These are phyloP conservation scores for Cladorrhinum sp. DNA, from an alignment of 2,329 filamentous ascomycete species.

Conservation along the genomic window DNA sequence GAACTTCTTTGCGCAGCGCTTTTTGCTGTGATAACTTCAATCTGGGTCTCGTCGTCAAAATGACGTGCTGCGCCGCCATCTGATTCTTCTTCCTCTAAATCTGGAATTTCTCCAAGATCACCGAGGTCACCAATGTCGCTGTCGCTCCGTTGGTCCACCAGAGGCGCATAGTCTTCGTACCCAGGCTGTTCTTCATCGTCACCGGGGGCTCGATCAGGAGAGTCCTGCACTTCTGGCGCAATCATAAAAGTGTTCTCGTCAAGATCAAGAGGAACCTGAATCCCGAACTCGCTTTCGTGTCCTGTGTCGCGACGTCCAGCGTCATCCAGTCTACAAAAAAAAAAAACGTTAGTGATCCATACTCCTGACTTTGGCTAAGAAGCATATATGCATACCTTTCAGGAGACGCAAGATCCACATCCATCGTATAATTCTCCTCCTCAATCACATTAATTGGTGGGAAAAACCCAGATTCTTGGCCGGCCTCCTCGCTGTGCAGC, in stretches of 20 bases:
- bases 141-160: constrained; percentile 28
- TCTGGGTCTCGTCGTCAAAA: constrained; percentile 12
- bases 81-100: constrained; percentile 14
- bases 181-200: constrained; percentile 13
- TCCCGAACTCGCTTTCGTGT: constrained; percentile 50
- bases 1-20: constrained; percentile 7
- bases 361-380: too few species aligned
- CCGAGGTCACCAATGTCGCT: constrained; percentile 21
- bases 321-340: constrained; percentile 22
- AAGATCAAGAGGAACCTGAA: constrained; percentile 47
- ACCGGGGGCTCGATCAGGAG: constrained; percentile 13
- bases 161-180: constrained; percentile 24
- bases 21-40: constrained; percentile 18
- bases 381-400: constrained; percentile 18
- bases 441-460: constrained; percentile 45
- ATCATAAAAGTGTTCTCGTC: constrained; percentile 54
- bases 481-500: constrained; percentile 39
- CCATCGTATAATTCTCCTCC: constrained; percentile 37
- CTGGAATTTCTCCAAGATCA: constrained; percentile 13
- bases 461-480: constrained; percentile 52
- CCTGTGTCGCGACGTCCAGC: constrained; percentile 13
- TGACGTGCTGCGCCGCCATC: constrained; percentile 7
- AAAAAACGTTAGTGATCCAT: background rate
- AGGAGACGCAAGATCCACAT: constrained; percentile 42
- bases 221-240: constrained; percentile 32